Evolutionary conservation across 345 rosid species (phyloP), one percentile per base, ranked within the genome.

Genomic region (Hibiscus syriacus): DNA sequence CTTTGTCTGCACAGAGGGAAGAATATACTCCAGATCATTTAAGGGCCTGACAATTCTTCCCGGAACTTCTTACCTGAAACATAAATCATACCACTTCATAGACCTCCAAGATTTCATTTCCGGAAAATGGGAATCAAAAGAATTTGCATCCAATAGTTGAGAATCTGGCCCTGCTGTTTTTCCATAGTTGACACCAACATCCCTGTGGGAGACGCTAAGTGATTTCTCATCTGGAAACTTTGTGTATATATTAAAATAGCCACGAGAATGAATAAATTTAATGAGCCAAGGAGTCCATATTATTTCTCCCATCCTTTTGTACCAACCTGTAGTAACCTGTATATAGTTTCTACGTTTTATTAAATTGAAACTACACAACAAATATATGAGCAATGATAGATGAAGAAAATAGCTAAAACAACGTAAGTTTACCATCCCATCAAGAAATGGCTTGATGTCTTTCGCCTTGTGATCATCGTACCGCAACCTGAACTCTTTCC

Each of bases 251-350:
- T 90, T 93, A 61, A 90, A 93, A 80, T 93, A 90, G 66, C 97
- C 89, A 58, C 77, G 86, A 59, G 87, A 63, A 43, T 89, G 88
- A 49, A 90, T 70, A 71, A 93, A 93, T 68, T 93, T 90, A 16
- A 93, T 90, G 77, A 93, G 90, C 98, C 96, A 93, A 68, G 97
- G 98, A 32, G 98, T 93, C 98, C 97, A 93, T 63, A 93, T 90
- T 73, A 81, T 81, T 76, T 93, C 98, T 68, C 70, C n/a, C n/a
- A n/a, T n/a, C n/a, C n/a, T n/a, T n/a, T n/a, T n/a, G n/a, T n/a
- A n/a, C n/a, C n/a, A n/a, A n/a, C n/a, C n/a, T n/a, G n/a, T n/a
- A n/a, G n/a, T n/a, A n/a, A n/a, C n/a, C n/a, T n/a, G n/a, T n/a
- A 69, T 23, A 68, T 41, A 55, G 45, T 62, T 61, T 20, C 4